Base-by-base conservation (phyloP, 305 asterid genomes). In the Fraxinus dipetala region DNA sequence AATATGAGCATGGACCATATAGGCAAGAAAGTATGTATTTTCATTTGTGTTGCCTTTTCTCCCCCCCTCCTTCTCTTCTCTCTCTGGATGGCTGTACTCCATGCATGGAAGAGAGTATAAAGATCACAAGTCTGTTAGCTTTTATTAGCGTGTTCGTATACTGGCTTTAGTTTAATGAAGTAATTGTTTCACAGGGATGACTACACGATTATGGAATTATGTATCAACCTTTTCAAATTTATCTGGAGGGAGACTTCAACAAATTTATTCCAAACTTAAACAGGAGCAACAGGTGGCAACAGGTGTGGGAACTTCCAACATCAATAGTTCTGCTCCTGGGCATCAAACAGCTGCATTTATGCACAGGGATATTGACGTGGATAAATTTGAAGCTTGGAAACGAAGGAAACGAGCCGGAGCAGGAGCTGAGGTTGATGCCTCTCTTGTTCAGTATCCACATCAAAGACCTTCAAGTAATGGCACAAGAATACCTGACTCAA, bases 351-450 rank as follows among this genome's bases (percentile, higher is more conserved):
- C 93, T 30, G 84, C 89, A 31, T 84, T 90, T 65, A 63, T 86
- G 78, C 90, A 93, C 63, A 91, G 93, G 86, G 98, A 97, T 87
- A 85, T 91, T 72, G 99, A 95, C 77, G 88, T 93, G 59, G 98
- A 84, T 75, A 96, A 89, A 86, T 95, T 93, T 78, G 99, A 96
- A 90, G 98, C 98, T 65, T 96, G 99, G 99, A 96, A 92, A 85
- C 89, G 98, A 72, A 89, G 93, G 86, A 96, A 93, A 91, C 89
- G 97, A 87, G 96, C 98, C 31, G 69, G 98, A 91, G 79, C 72
- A 2, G 75, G 40, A 13, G 35, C 75, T 14, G 75, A 69, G 5
- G 86, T 95, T 65, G 98, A 94, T 82, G 86, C 91, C 22, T 86
- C 90, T 76, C 94, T 93, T 70, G 75, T 20, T 83, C 97, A 88